Base-by-base conservation (phyloP, 2,329 filamentous ascomycete genomes). In the Aspergillus hiratsukae region DNA sequence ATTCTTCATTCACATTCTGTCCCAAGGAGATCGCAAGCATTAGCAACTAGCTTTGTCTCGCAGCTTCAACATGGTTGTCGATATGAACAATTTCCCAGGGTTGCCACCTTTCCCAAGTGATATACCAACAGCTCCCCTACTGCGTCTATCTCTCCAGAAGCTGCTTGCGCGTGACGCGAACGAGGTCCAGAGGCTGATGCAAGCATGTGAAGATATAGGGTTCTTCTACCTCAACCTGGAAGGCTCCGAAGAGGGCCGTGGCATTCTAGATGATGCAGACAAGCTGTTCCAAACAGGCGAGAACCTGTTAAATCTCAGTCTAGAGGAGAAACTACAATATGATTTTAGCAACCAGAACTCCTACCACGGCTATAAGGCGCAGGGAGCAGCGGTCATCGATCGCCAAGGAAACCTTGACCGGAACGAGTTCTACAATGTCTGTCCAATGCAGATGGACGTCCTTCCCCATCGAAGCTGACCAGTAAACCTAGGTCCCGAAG, bases 181-280 rank as follows among this genome's bases (percentile, higher is more conserved):
- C 3, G 77, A 78, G 63, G 61, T 66, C 5, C 51, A 66, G 9
- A 67, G 69, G 23, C 69, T 80, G 23, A 73, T 69, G 29, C 55
- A 67, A 35, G 73, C 74, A n/a, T 75, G 72, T n/a, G 69, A 72
- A 43, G 75, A 82, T 3, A 70, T 83, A 0, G 81, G 82, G 1
- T 84, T 84, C 70, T 84, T 83, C 70, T 84, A 84, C 60, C 72
- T 84, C 6, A 79, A 83, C 60, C 67, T 83, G 2, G 68, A 72
- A 23, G 65, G 65, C 49, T 66, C 65, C 1, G 60, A 67, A 2
- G 58, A 71, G 19, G 79, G 79, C 5, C 63, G 72, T 14, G 64
- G 64, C 0, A 63, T 83, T 3, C 69, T 83, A 1, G 45, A 61
- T 1, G 71, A 79, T 55, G 76, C 78, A 2, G 73, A 81, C 43